phyloP scores from a whole-genome alignment of 495 filamentous ascomycete species.

The Penicillium paradoxum region DNA sequence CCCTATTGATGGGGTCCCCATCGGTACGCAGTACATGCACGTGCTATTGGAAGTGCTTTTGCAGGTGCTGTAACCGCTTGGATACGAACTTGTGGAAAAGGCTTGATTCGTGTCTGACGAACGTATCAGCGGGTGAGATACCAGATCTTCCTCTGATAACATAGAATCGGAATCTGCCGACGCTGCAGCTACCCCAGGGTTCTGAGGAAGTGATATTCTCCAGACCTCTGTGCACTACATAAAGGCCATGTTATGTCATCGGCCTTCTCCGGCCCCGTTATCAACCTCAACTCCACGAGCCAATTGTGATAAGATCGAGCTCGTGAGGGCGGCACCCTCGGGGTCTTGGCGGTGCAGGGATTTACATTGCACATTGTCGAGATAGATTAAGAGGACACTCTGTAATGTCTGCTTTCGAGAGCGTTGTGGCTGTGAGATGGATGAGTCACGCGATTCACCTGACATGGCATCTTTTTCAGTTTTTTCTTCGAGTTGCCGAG shows the following conservation, averaged over 20 bases:
- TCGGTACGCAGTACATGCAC: no score
- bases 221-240: no score
- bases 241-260: slow-evolving; percentile 4
- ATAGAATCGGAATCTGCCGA: slow-evolving; percentile 4
- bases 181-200: neutral
- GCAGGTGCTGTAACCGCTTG: neutral
- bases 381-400: no score
- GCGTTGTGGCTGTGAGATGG: no score
- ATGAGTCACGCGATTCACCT: no score
- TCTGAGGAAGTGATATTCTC: no score
- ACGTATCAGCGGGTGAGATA: neutral
- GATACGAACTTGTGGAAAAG: no score
- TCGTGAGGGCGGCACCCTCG: slow-evolving; percentile 5
- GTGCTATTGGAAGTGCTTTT: no score
- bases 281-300: slow-evolving; percentile 6
- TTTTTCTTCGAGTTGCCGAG: slow-evolving; percentile 15
- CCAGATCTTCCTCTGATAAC: no score
- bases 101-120: neutral
- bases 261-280: slow-evolving; percentile 11
- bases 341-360: slow-evolving; percentile 7
- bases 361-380: neutral
- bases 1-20: no score
- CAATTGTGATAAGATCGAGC: slow-evolving; percentile 11
- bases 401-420: no score
- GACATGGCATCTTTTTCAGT: no score